These are phyloP conservation scores for Immersiella caudata DNA, from an alignment of 495 filamentous ascomycete species.

Conservation along the genomic window DNA sequence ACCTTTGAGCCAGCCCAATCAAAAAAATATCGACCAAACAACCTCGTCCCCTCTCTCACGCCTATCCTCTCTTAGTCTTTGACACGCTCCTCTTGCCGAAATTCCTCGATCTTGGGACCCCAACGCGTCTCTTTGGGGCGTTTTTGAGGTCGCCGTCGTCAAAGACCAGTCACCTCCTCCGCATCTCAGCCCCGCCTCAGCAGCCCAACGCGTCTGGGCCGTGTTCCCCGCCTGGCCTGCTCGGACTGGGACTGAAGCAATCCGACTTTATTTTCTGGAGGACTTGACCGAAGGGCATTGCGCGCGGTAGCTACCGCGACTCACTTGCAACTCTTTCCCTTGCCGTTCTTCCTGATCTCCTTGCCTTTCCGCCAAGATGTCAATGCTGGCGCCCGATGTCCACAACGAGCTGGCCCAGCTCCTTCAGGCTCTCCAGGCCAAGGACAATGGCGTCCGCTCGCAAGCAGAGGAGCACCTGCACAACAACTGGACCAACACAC, in stretches of 20 bases:
- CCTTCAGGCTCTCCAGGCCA: conserved; percentile 80
- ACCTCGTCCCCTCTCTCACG: conserved; percentile 11
- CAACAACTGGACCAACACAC: conserved; percentile 78
- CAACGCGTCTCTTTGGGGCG: conserved; percentile 14
- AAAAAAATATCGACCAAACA: conserved; percentile 32
- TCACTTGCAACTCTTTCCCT: neutral
- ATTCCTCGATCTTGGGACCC: neutral
- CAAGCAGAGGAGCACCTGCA: conserved; percentile 88
- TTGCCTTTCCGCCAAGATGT: conserved; percentile 59
- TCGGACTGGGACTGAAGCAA: neutral
- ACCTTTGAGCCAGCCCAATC: conserved; percentile 28
- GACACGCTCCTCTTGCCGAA: conserved; percentile 16
- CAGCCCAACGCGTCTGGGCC: conserved; percentile 17
- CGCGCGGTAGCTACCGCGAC: neutral
- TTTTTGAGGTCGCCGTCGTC: neutral
- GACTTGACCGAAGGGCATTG: neutral
- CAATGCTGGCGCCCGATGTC: conserved; percentile 77
- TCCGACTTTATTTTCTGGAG: neutral
- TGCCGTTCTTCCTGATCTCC: neutral
- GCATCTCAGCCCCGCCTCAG: neutral
- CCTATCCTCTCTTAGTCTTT: conserved; percentile 8
- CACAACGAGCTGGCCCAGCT: conserved; percentile 82
- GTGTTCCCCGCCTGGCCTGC: conserved; percentile 8
- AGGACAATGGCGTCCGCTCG: conserved; percentile 82
- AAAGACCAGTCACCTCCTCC: neutral